A percentile compares a stretch with the other conserved stretches of the same genome.
Conservation (phyloP, 2,329 filamentous ascomycete genomes). For the Metarhizium guizhouense region DNA sequence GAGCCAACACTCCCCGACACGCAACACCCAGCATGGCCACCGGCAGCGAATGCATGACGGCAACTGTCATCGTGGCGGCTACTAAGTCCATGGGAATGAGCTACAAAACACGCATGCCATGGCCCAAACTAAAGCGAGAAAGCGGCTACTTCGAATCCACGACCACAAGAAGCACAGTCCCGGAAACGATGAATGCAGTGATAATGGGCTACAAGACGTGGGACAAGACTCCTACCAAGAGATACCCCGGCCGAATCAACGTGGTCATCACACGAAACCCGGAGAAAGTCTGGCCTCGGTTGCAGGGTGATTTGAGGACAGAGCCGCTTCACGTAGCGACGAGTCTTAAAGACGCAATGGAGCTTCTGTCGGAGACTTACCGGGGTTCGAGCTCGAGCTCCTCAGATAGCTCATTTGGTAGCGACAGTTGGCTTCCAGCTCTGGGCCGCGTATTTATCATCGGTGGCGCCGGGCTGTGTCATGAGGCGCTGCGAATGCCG, state of each 20-base stretch:
- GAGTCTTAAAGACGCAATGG: neutral
- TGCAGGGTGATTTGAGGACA: neutral
- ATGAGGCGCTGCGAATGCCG: neutral
- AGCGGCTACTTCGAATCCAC: neutral
- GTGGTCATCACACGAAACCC: neutral
- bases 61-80: neutral
- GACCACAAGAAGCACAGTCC: neutral
- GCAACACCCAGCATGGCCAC: neutral
- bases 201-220: neutral
- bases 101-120: neutral
- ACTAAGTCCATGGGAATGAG: neutral
- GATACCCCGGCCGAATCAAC: neutral
- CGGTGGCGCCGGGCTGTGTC: neutral
- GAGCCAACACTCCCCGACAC: neutral
- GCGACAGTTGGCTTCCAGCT: neutral
- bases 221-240: neutral
- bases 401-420: neutral
- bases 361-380: neutral
- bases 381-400: neutral
- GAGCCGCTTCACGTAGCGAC: neutral
- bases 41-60: neutral
- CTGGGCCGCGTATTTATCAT: neutral
- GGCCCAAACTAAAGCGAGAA: neutral
- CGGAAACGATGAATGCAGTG: neutral
- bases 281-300: neutral